Conservation (phyloP, 129 eudicot genomes). For the Helianthus annuus region HanXRQr2.0-SUNRISE NC_035436.2:165037847-165038346, state of each 20-base stretch:
- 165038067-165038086: slow-evolving; percentile 51
- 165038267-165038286: not conserved
- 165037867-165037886: slow-evolving; percentile 49
- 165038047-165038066: slow-evolving; percentile 47
- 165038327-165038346: not conserved
- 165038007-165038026: slow-evolving; percentile 40
- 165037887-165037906: slow-evolving; percentile 51
- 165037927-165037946: not conserved
- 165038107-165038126: slow-evolving; percentile 53
- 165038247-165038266: slow-evolving; percentile 68
- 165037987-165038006: not conserved
- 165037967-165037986: not conserved
- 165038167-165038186: slow-evolving; percentile 72
- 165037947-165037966: not conserved
- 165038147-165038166: slow-evolving; percentile 56
- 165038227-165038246: slow-evolving; percentile 64
- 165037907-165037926: slow-evolving; percentile 45
- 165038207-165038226: slow-evolving; percentile 58
- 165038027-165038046: slow-evolving; percentile 46
- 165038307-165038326: not conserved
- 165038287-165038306: not conserved
- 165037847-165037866: slow-evolving; percentile 52
- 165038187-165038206: slow-evolving; percentile 53
- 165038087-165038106: slow-evolving; percentile 62
- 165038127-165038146: slow-evolving; percentile 63